phyloP scores from a whole-genome alignment of 495 filamentous ascomycete species.

The Parathielavia appendiculata region DNA sequence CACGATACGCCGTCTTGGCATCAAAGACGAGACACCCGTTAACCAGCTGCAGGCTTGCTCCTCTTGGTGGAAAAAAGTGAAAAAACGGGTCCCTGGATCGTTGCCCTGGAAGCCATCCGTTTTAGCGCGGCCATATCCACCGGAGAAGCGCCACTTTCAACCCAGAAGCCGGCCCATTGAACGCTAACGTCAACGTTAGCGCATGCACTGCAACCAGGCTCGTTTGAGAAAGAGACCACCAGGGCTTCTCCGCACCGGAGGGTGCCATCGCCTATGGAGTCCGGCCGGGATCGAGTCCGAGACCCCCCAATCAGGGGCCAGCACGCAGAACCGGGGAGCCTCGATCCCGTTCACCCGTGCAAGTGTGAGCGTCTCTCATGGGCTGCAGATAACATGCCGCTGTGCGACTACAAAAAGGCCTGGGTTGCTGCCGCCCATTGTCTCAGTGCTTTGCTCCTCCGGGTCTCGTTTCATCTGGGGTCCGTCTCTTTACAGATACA shows the following conservation, averaged over 20 bases:
- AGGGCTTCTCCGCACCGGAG: conserved; percentile 4
- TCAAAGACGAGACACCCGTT: conserved; percentile 10
- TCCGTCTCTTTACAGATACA: neutral
- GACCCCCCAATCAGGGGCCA: conserved; percentile 16
- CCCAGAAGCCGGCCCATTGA: neutral
- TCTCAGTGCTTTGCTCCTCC: conserved; percentile 9
- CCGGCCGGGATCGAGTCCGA: conserved; percentile 4
- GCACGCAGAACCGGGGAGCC: neutral
- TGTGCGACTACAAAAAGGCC: conserved; percentile 24
- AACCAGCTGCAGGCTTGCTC: conserved; percentile 8
- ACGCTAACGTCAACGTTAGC: neutral
- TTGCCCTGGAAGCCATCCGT: conserved; percentile 6
- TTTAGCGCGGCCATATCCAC: neutral
- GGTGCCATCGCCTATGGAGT: conserved; percentile 9
- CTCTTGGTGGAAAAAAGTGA: conserved; percentile 21
- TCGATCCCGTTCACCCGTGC: conserved; percentile 12
- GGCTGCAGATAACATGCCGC: conserved; percentile 4
- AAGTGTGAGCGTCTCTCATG: conserved; percentile 3
- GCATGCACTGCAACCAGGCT: too few species aligned
- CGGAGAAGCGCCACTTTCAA: neutral
- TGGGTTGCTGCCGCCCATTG: conserved; percentile 12
- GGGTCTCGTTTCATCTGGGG: conserved; percentile 9
- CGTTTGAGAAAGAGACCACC: conserved; percentile 6
- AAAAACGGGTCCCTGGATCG: neutral
- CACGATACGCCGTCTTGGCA: conserved; percentile 8